Evolutionary conservation across 2,329 filamentous ascomycete genomes (phyloP).

Genomic region (Mycogone perniciosa): DNA sequence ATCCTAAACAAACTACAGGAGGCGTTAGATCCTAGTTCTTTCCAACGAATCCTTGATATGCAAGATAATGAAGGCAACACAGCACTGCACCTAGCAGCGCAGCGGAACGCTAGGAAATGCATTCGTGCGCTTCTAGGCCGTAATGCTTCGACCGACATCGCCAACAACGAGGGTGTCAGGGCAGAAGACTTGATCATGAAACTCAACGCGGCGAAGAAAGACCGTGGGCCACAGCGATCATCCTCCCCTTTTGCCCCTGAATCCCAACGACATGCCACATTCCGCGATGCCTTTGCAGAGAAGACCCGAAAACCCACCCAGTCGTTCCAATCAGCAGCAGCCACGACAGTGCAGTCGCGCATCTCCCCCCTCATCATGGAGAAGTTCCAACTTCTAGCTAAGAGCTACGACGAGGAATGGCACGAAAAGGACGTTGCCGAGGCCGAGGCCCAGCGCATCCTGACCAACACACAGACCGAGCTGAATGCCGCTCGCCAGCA

Average conservation of each 20-base stretch:
- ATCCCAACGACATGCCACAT: constrained; percentile 49
- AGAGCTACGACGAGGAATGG: constrained; percentile 68
- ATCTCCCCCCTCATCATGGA: constrained; percentile 64
- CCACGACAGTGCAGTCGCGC: constrained; percentile 61
- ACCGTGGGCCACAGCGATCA: constrained; percentile 64
- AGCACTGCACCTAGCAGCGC: constrained; percentile 66
- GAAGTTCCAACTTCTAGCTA: constrained; percentile 64
- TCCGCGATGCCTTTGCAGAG: constrained; percentile 43
- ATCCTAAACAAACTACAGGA: constrained; percentile 83
- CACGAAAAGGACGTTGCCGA: constrained; percentile 66
- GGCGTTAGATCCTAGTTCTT: constrained; percentile 64
- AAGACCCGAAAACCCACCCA: constrained; percentile 35
- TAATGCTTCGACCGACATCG: constrained; percentile 75
- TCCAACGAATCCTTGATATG: constrained; percentile 72
- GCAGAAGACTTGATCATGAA: constrained; percentile 79
- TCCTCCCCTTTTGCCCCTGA: constrained; percentile 65
- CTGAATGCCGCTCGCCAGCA: constrained; percentile 54
- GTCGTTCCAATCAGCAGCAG: constrained; percentile 55
- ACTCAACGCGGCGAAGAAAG: constrained; percentile 62
- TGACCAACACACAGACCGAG: constrained; percentile 63
- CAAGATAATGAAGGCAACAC: constrained; percentile 88
- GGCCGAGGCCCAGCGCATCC: constrained; percentile 58
- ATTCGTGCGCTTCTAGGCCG: constrained; percentile 73
- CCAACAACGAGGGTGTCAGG: constrained; percentile 74
- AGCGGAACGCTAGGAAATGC: constrained; percentile 82